phyloP scores from a whole-genome alignment of 345 rosid genomes.

The Populus davidiana region DNA sequence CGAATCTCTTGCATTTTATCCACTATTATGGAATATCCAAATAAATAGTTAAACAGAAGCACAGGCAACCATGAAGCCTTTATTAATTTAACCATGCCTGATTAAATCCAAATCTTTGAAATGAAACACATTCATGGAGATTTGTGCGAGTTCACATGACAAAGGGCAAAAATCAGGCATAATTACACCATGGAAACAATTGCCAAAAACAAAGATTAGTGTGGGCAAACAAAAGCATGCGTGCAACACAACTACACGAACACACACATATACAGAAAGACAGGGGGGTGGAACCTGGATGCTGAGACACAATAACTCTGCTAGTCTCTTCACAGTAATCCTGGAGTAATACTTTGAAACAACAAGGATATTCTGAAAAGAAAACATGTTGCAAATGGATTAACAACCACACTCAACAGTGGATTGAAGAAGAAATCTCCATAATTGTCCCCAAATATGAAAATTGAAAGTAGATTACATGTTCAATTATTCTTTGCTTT shows the following conservation, averaged over 20 bases:
- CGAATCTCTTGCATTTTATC: background rate
- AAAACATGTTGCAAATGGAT: background rate
- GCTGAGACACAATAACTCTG: slow-evolving; percentile 84
- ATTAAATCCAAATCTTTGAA: background rate
- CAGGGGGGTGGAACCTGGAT: slow-evolving; percentile 44
- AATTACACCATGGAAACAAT: background rate
- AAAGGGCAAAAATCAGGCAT: background rate
- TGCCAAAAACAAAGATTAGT: background rate
- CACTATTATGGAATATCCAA: background rate
- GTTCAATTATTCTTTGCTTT: slow-evolving; percentile 88
- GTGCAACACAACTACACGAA: background rate
- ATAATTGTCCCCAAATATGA: background rate
- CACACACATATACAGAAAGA: background rate
- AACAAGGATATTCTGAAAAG: slow-evolving; percentile 89
- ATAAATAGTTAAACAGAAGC: background rate
- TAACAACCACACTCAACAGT: background rate
- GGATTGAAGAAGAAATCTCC: background rate
- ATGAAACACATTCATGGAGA: background rate
- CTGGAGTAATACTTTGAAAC: slow-evolving; percentile 93
- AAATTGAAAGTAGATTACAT: slow-evolving; percentile 39
- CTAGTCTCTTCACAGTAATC: slow-evolving; percentile 81
- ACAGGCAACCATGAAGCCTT: background rate
- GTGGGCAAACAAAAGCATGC: background rate
- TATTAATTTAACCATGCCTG: background rate
- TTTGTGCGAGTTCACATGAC: background rate